These are phyloP conservation scores for Pelagomonas calceolata DNA, from an alignment of 108 stramenopile genomes.

Conservation along the genomic window DNA sequence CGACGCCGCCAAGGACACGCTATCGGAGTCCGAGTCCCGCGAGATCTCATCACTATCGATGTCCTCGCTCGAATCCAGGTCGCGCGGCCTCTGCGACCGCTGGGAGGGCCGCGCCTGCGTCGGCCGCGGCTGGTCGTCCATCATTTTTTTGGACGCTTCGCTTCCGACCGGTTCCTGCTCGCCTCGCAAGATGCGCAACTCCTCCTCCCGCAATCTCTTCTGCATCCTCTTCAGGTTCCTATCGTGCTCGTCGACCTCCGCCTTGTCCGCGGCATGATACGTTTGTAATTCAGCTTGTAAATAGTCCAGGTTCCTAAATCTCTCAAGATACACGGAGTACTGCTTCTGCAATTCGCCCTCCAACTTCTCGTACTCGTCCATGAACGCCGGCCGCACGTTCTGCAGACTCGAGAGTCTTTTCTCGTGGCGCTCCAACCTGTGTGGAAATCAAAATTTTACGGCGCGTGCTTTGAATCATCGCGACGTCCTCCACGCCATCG, in stretches of 20 bases:
- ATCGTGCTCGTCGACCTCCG: slow-evolving; percentile 41
- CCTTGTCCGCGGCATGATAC: slow-evolving; percentile 32
- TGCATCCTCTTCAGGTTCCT: slow-evolving; percentile 47
- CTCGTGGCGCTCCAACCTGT: slow-evolving; percentile 48
- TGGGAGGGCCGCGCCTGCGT: background rate
- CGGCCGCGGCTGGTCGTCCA: background rate
- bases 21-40: slow-evolving; percentile 7
- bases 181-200: slow-evolving; percentile 24
- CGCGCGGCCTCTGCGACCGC: background rate
- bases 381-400: slow-evolving; percentile 56
- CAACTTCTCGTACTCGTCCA: slow-evolving; percentile 72
- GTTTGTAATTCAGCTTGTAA: slow-evolving; percentile 54
- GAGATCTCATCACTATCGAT: slow-evolving; percentile 4
- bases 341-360: slow-evolving; percentile 62
- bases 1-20: slow-evolving; percentile 1
- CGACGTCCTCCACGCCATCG: too few relatives aligned
- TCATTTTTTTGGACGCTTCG: background rate
- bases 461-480: too few relatives aligned
- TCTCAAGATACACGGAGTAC: slow-evolving; percentile 55
- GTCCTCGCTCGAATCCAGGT: slow-evolving; percentile 5
- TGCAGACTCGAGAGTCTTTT: slow-evolving; percentile 45
- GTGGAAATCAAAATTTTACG: too few relatives aligned
- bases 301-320: slow-evolving; percentile 60
- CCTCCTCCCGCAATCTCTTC: slow-evolving; percentile 40
- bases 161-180: background rate